A percentile compares a stretch with the other conserved stretches of the same genome.
Evolutionary conservation across 129 eudicot species (phyloP).

Genomic region (Silybum marianum): DNA sequence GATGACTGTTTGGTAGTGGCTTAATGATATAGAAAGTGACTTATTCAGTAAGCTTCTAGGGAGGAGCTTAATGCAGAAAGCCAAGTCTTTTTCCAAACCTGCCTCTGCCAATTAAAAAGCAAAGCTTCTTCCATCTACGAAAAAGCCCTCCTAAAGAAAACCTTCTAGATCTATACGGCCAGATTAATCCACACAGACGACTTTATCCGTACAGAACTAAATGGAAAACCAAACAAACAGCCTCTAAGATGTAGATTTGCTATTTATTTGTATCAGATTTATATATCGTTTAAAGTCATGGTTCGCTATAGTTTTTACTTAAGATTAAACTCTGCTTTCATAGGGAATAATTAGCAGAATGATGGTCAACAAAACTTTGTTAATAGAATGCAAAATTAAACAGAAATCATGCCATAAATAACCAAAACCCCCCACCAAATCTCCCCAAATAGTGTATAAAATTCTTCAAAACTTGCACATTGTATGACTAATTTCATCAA

Average conservation of each 20-base stretch:
- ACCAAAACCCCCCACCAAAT: slow-evolving; percentile 9
- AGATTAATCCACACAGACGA: background rate
- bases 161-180: background rate
- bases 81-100: background rate
- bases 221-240: background rate
- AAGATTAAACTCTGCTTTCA: slow-evolving; percentile 5
- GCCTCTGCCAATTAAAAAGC: background rate
- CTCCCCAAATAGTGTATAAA: background rate
- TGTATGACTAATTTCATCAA: slow-evolving; percentile 21
- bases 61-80: background rate
- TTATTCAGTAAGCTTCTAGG: background rate
- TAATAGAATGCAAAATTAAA: slow-evolving; percentile 4
- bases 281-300: background rate
- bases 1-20: background rate
- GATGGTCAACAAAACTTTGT: background rate
- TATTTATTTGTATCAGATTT: background rate
- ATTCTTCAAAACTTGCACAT: slow-evolving; percentile 3
- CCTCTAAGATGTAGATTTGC: slow-evolving; percentile 7
- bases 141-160: background rate
- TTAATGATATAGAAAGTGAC: background rate
- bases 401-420: slow-evolving; percentile 12
- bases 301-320: background rate
- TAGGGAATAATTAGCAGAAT: background rate
- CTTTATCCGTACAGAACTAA: background rate
- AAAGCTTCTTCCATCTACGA: background rate